Evolutionary conservation across 805 yeast genomes (phyloP).

Genomic region (Schwanniomyces sp.): DNA sequence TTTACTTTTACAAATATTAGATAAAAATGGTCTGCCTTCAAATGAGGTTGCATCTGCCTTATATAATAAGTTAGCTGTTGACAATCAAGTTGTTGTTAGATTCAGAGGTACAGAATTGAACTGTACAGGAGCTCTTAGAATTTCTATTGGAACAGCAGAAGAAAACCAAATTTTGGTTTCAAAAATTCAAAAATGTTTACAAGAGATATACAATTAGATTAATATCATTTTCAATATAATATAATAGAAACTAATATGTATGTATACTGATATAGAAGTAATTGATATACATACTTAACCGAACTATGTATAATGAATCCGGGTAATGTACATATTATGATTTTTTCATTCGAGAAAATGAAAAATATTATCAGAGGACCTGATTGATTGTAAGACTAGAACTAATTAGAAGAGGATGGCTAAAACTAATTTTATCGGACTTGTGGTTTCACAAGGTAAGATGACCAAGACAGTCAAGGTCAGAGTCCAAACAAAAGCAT

Average conservation of each 20-base stretch:
- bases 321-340: not conserved
- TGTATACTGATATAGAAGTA: too few relatives aligned
- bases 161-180: slow-evolving; percentile 65
- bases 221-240: too few relatives aligned
- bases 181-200: slow-evolving; percentile 38
- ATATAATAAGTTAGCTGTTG: slow-evolving; percentile 69
- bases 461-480: slow-evolving; percentile 96
- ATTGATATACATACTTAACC: too few relatives aligned
- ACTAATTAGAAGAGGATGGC: slow-evolving; percentile 52
- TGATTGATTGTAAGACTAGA: not conserved
- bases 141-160: slow-evolving; percentile 79
- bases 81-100: slow-evolving; percentile 79
- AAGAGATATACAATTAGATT: slow-evolving; percentile 9
- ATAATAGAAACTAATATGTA: too few relatives aligned
- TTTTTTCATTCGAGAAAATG: not conserved
- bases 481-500: slow-evolving; percentile 74
- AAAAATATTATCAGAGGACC: not conserved
- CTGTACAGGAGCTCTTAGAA: slow-evolving; percentile 83
- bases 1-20: slow-evolving; percentile 69
- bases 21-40: slow-evolving; percentile 60
- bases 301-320: not conserved
- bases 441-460: slow-evolving; percentile 93
- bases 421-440: slow-evolving; percentile 86
- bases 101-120: slow-evolving; percentile 90
- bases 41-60: slow-evolving; percentile 64